These are phyloP conservation scores for Omphalotus olearius DNA, from an alignment of 1,284 basidiomycete species.

Conservation along the genomic window DNA sequence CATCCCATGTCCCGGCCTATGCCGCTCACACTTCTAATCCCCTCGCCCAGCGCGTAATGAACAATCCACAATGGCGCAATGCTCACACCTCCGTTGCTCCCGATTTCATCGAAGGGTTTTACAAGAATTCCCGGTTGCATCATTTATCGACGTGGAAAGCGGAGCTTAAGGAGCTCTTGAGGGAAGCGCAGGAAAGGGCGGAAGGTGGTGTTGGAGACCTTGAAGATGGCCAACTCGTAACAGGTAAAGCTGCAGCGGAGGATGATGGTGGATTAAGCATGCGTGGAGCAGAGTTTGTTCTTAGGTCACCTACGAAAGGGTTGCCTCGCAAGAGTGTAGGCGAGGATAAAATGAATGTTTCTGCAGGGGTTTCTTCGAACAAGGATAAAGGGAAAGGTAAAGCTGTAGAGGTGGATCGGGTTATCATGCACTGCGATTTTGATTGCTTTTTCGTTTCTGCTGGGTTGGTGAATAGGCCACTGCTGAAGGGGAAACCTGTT, in stretches of 20 bases:
- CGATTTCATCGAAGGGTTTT: slow-evolving; percentile 87
- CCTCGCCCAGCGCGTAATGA: slow-evolving; percentile 71
- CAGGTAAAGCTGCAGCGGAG: slow-evolving; percentile 14
- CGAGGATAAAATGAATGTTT: too few species aligned
- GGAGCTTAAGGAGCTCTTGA: slow-evolving; percentile 79
- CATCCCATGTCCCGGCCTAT: slow-evolving; percentile 52
- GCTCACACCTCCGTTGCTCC: slow-evolving; percentile 84
- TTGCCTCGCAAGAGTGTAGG: too few species aligned
- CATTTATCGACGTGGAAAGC: slow-evolving; percentile 92
- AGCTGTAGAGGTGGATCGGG: slow-evolving; percentile 40
- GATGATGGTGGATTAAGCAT: slow-evolving; percentile 44
- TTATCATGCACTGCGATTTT: slow-evolving; percentile 95
- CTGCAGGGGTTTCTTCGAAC: not conserved
- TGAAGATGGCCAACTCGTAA: slow-evolving; percentile 3
- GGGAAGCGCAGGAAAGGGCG: slow-evolving; percentile 71
- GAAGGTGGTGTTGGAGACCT: slow-evolving; percentile 34
- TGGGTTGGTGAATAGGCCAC: slow-evolving; percentile 74
- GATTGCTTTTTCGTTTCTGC: slow-evolving; percentile 97
- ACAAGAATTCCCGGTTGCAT: slow-evolving; percentile 89
- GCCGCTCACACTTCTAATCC: slow-evolving; percentile 64
- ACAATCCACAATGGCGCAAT: slow-evolving; percentile 79
- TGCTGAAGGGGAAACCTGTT: slow-evolving; percentile 81
- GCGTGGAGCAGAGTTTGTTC: slow-evolving; percentile 49
- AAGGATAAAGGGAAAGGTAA: slow-evolving; percentile 48
- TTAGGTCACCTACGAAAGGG: slow-evolving; percentile 42